A percentile compares a stretch with the other conserved stretches of the same genome.
Conservation (phyloP, 2,329 filamentous ascomycete genomes). For the Emydomyces testavorans region DNA sequence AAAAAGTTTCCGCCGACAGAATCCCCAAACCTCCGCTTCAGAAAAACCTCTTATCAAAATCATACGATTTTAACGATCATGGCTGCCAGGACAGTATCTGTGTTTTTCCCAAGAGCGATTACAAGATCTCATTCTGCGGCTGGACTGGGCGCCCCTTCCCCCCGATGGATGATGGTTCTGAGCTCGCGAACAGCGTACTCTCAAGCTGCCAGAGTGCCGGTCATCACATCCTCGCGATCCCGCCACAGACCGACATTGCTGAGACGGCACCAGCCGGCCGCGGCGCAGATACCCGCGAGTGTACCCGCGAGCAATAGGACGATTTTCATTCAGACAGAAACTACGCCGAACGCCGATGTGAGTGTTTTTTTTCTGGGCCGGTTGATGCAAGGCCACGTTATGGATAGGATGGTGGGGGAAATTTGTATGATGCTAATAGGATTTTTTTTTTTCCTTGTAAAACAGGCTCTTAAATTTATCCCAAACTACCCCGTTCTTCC, state of each 20-base stretch:
- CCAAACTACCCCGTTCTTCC: slow-evolving; percentile 82
- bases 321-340: slow-evolving; percentile 96
- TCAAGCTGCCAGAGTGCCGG: slow-evolving; percentile 34
- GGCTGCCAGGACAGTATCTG: slow-evolving; percentile 9
- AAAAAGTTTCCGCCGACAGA: slow-evolving; percentile 2
- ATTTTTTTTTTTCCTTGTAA: no score
- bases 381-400: no score
- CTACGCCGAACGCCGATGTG: slow-evolving; percentile 85
- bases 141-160: neutral
- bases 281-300: slow-evolving; percentile 29
- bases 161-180: slow-evolving; percentile 5
- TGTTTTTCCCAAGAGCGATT: slow-evolving; percentile 1
- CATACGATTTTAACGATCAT: no score
- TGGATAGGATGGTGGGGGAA: no score
- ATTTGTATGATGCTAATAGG: neutral
- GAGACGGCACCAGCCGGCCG: slow-evolving; percentile 31
- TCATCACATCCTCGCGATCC: slow-evolving; percentile 36
- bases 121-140: neutral
- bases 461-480: slow-evolving; percentile 72
- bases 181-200: slow-evolving; percentile 22
- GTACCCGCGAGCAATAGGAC: slow-evolving; percentile 47
- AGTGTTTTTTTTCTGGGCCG: slow-evolving; percentile 17
- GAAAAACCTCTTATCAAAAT: neutral
- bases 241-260: slow-evolving; percentile 38
- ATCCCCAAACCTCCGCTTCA: neutral